Evolutionary conservation across 495 filamentous ascomycete genomes (phyloP).

Genomic region (Aspergillus coremiiformis): DNA sequence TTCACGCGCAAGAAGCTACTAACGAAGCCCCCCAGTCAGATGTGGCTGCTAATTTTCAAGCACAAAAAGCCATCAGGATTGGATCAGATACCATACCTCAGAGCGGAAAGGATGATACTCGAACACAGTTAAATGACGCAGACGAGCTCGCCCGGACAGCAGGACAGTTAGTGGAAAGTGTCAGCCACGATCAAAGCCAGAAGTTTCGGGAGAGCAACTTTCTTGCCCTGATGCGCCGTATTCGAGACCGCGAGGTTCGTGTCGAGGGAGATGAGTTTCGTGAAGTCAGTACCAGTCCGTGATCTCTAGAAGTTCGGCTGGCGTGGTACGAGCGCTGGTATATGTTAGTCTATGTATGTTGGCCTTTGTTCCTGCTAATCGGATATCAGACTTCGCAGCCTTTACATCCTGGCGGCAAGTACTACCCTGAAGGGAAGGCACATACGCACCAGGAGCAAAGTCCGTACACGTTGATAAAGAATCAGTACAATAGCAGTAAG

Average conservation of each 20-base stretch:
- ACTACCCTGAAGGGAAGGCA: constrained; percentile 35
- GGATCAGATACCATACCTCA: constrained; percentile 46
- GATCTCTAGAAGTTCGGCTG: constrained; percentile 33
- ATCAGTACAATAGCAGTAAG: constrained; percentile 12
- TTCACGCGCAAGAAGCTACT: constrained; percentile 6
- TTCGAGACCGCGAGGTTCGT: constrained; percentile 47
- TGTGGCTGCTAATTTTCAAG: not conserved
- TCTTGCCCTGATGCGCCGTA: constrained; percentile 64
- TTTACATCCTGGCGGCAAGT: constrained; percentile 44
- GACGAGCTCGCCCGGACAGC: constrained; percentile 68
- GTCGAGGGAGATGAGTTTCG: constrained; percentile 48
- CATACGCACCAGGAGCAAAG: constrained; percentile 4
- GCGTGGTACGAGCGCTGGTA: constrained; percentile 35
- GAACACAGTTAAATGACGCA: constrained; percentile 34
- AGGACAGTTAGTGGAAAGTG: constrained; percentile 59
- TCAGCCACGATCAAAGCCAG: constrained; percentile 56
- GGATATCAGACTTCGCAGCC: constrained; percentile 36
- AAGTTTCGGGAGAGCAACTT: constrained; percentile 79
- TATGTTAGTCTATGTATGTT: constrained; percentile 22
- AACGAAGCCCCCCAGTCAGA: constrained; percentile 4
- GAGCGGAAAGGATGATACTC: constrained; percentile 23
- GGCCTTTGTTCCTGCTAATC: constrained; percentile 34
- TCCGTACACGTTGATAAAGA: not conserved
- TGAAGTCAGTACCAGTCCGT: constrained; percentile 48
- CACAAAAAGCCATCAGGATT: constrained; percentile 32